phyloP scores from a whole-genome alignment of 805 yeast genomes.

The Monosporozyma aerobia region DNA sequence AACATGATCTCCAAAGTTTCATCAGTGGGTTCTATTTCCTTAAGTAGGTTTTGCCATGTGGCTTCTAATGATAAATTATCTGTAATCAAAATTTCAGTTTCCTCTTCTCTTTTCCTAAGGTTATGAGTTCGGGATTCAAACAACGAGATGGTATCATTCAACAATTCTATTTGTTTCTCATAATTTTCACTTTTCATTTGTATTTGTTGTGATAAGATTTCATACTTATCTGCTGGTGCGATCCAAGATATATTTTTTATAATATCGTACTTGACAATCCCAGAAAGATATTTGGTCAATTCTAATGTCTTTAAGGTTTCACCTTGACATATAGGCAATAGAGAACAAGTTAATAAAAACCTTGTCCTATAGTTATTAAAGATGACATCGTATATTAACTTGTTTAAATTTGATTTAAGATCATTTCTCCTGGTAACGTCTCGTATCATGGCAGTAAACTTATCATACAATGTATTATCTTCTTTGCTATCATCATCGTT shows the following conservation, averaged over 20 bases:
- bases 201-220: conserved; percentile 28
- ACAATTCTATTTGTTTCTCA: conserved; percentile 35
- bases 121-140: background rate
- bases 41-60: background rate
- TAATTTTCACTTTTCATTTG: conserved; percentile 26
- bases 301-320: conserved; percentile 67
- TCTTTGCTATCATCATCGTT: background rate
- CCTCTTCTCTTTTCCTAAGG: background rate
- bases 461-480: background rate
- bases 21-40: background rate
- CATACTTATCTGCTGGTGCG: conserved; percentile 37
- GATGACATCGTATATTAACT: conserved; percentile 68
- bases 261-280: conserved; percentile 23
- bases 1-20: background rate
- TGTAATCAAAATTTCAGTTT: background rate
- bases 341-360: conserved; percentile 65
- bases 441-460: background rate
- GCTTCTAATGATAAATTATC: background rate
- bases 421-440: background rate
- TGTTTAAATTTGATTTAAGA: conserved; percentile 42
- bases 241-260: conserved; percentile 59
- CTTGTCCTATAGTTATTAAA: conserved; percentile 78
- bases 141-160: conserved; percentile 17
- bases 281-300: conserved; percentile 42
- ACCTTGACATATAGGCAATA: conserved; percentile 43